Conservation (phyloP, 306 rosid genomes). For the Cajanus cajan region DNA sequence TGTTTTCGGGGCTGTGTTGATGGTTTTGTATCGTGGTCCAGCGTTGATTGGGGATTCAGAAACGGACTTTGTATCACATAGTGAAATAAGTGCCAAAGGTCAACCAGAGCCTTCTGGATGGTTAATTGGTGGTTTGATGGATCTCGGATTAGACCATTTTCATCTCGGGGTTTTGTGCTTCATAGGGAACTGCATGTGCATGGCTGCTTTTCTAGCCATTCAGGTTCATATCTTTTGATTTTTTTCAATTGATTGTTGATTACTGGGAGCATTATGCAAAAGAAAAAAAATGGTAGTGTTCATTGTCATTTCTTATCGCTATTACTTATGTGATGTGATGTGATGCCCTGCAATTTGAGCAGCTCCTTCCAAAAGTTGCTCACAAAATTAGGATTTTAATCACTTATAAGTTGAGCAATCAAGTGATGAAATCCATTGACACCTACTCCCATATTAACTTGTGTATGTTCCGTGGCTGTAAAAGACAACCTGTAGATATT, state of each 20-base stretch:
- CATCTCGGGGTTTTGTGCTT: constrained; percentile 91
- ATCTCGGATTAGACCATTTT: constrained; percentile 77
- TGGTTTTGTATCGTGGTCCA: constrained; percentile 89
- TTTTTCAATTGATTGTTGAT: constrained; percentile 14
- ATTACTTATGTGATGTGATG: neutral
- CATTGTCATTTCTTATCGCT: constrained; percentile 10
- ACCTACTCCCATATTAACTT: neutral
- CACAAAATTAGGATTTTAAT: neutral
- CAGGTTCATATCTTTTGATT: constrained; percentile 55
- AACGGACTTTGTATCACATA: constrained; percentile 51
- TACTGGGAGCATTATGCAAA: neutral
- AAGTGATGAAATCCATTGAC: neutral
- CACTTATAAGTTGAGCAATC: neutral
- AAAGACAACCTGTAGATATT: neutral
- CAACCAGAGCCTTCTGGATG: constrained; percentile 96
- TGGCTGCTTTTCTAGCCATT: constrained; percentile 85
- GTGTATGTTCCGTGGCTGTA: neutral
- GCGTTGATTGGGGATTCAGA: constrained; percentile 68
- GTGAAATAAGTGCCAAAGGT: constrained; percentile 79
- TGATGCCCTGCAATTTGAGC: neutral
- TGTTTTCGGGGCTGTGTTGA: constrained; percentile 75
- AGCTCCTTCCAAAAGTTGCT: neutral
- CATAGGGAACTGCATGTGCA: constrained; percentile 93
- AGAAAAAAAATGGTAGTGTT: neutral
- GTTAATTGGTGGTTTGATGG: constrained; percentile 65